Percentiles rank a stretch among this genome's conserved stretches.
phyloP scores from a whole-genome alignment of 176 grass and related monocot species.

The Cenchrus purpureus region DNA sequence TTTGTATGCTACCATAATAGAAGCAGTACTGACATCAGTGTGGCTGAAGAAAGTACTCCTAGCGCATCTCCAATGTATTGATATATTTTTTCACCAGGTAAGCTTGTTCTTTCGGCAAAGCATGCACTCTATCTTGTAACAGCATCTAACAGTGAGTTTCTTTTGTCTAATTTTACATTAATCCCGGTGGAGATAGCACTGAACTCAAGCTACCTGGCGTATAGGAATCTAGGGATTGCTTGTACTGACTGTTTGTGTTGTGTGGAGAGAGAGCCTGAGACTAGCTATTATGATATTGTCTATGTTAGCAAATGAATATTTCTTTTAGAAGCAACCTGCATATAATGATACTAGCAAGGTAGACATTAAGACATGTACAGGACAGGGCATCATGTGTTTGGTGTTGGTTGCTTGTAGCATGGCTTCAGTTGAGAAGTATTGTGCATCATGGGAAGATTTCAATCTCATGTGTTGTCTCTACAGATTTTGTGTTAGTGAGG shows the following conservation, averaged over 20 bases:
- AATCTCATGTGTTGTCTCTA: neutral
- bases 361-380: neutral
- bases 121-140: constrained; percentile 24
- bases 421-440: neutral
- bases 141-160: neutral
- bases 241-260: neutral
- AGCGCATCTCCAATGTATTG: neutral
- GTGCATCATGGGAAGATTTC: neutral
- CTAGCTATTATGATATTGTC: neutral
- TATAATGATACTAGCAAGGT: neutral
- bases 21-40: constrained; percentile 2
- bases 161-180: constrained; percentile 17
- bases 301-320: neutral
- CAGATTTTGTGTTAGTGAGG: neutral
- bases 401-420: neutral
- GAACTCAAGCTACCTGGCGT: neutral
- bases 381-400: neutral
- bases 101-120: neutral
- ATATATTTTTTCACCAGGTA: neutral
- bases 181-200: neutral
- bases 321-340: neutral
- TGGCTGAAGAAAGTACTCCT: constrained; percentile 25
- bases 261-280: neutral
- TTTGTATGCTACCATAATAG: neutral
- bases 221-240: constrained; percentile 26